These are phyloP conservation scores for Backusella psychrophila DNA, from an alignment of 192 early-diverging fungal genomes.

Conservation along the genomic window DNA sequence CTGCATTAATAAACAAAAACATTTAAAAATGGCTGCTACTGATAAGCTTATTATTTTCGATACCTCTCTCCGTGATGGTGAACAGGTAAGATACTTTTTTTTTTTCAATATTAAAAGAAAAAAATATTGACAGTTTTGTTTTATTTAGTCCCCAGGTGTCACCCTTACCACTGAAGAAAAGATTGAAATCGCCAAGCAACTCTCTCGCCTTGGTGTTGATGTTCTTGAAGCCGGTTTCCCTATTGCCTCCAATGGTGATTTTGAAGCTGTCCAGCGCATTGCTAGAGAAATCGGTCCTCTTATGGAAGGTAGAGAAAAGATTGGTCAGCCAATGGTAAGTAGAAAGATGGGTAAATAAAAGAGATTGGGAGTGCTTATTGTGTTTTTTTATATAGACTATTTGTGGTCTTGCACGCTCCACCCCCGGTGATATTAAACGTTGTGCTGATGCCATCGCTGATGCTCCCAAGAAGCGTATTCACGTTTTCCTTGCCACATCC, in stretches of 20 bases:
- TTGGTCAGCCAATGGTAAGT: slow-evolving; percentile 79
- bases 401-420: slow-evolving; percentile 85
- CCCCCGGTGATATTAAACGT: slow-evolving; percentile 81
- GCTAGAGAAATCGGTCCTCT: slow-evolving; percentile 88
- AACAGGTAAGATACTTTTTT: slow-evolving; percentile 60
- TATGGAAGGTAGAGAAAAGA: slow-evolving; percentile 74
- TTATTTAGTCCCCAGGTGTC: slow-evolving; percentile 86
- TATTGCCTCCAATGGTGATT: slow-evolving; percentile 91
- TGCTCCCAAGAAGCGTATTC: slow-evolving; percentile 87
- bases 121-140: neutral
- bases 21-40: neutral
- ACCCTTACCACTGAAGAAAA: slow-evolving; percentile 92
- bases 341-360: neutral
- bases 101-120: neutral
- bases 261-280: slow-evolving; percentile 92
- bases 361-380: neutral
- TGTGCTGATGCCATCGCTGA: slow-evolving; percentile 86
- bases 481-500: slow-evolving; percentile 94
- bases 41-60: slow-evolving; percentile 93
- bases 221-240: slow-evolving; percentile 97
- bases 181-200: slow-evolving; percentile 89
- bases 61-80: slow-evolving; percentile 95
- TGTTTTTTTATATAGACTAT: slow-evolving; percentile 54
- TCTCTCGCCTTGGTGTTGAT: slow-evolving; percentile 93
- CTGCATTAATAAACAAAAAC: neutral